Percentiles rank a stretch among this genome's conserved stretches.
These are phyloP conservation scores for Tuctoria greenei DNA, from an alignment of 176 grass and related monocot species.

Conservation along the genomic window DNA sequence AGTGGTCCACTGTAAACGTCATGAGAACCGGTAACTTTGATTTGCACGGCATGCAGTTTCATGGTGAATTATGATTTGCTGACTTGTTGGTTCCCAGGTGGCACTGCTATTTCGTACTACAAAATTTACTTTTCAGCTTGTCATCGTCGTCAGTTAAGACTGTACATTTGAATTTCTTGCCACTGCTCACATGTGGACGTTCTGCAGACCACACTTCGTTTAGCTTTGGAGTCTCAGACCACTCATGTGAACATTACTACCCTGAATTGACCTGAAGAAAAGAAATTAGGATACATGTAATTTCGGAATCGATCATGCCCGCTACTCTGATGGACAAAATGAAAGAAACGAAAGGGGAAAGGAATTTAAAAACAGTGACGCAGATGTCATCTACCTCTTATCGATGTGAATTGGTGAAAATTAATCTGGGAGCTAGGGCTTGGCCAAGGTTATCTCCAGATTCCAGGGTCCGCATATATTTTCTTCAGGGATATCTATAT, in stretches of 20 bases:
- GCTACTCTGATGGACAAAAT: not conserved
- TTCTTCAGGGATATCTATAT: not conserved
- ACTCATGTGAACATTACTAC: not conserved
- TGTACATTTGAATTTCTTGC: not conserved
- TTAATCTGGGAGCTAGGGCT: too few relatives aligned
- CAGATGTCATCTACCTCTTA: not conserved
- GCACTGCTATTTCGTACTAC: not conserved
- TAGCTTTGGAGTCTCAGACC: not conserved
- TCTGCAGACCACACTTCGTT: not conserved
- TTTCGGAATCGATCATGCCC: not conserved
- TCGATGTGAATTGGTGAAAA: not conserved
- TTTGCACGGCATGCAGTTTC: not conserved
- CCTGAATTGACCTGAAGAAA: not conserved
- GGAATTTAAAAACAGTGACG: not conserved
- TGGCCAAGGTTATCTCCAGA: not conserved
- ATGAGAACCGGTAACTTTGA: not conserved
- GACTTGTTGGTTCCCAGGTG: conserved; percentile 1
- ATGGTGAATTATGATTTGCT: conserved; percentile 1
- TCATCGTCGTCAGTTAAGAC: not conserved
- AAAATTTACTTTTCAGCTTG: not conserved
- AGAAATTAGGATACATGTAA: not conserved
- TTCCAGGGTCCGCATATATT: not conserved
- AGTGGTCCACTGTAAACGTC: not conserved
- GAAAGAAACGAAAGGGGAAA: not conserved
- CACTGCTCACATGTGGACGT: not conserved